phyloP scores from a whole-genome alignment of 2,329 filamentous ascomycete genomes.

The Trichoderma hamatum region DNA sequence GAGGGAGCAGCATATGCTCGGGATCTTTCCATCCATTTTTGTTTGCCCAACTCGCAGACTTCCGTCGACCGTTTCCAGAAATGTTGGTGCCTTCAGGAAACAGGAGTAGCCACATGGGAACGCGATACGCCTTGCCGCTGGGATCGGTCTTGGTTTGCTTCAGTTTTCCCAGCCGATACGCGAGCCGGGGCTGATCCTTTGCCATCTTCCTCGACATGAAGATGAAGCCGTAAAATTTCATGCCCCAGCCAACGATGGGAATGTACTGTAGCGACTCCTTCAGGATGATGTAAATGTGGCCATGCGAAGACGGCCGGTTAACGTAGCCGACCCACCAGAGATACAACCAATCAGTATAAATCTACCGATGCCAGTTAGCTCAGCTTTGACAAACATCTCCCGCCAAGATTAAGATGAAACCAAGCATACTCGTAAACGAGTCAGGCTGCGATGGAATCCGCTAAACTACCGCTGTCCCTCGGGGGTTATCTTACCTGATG shows the following conservation, averaged over 20 bases:
- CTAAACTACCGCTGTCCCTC: background rate
- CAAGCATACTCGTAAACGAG: background rate
- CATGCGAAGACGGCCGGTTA: constrained; percentile 73
- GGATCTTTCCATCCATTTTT: constrained; percentile 74
- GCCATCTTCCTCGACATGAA: constrained; percentile 91
- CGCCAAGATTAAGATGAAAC: background rate
- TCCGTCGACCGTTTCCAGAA: constrained; percentile 68
- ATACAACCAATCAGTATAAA: constrained; percentile 92
- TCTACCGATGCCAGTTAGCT: constrained; percentile 42
- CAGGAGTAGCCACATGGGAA: constrained; percentile 88
- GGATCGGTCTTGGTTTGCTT: constrained; percentile 60
- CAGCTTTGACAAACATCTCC: background rate
- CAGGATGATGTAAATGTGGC: constrained; percentile 85
- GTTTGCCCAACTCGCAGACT: constrained; percentile 74
- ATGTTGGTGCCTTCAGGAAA: constrained; percentile 89
- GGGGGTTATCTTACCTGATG: constrained; percentile 64
- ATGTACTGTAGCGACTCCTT: constrained; percentile 85
- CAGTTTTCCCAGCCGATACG: constrained; percentile 71
- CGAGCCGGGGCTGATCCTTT: constrained; percentile 74
- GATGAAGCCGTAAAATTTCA: constrained; percentile 87
- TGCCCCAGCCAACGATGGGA: constrained; percentile 77
- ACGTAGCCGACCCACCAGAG: constrained; percentile 94
- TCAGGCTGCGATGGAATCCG: background rate
- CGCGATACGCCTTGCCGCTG: constrained; percentile 57
- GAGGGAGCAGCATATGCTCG: constrained; percentile 74